Evolutionary conservation across 2,329 filamentous ascomycete genomes (phyloP), one percentile per base, ranked within the genome.

Genomic region (Epichloe elymi): DNA sequence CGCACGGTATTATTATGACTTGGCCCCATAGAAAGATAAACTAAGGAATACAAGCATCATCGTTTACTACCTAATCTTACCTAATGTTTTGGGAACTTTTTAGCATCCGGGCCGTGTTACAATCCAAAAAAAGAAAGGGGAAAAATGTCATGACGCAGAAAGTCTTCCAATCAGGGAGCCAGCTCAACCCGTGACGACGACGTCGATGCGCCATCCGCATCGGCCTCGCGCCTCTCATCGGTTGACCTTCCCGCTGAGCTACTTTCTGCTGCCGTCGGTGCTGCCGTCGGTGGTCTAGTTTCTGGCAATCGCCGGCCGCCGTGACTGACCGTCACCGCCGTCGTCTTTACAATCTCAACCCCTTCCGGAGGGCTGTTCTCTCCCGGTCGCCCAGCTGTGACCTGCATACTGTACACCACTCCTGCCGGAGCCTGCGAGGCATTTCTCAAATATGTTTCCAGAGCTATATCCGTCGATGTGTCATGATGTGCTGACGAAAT

Each of bases 301-400:
- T 36, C 23, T 12, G 46, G 14, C 26, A 33, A 35, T 20, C 20
- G 15, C 19, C 38, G 40, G 5, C n/a, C 38, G 19, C 19, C 47
- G 26, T 20, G 51, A 23, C 51, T 45, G 37, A 53, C 39, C 2
- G 44, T 48, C 3, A 53, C 51, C 12, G 48, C 51, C 4, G 48
- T 53, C 1, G 39, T 51, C 48, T 50, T 48, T 33, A 50, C 39
- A 5, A 53, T 38, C 14, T 53, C 48, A 10, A 42, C 17, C 19
- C 41, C 51, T 14, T 39, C 26, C 10, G 23, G 19, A 11, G 39
- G 44, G 15, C 36, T 46, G 17, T n/a, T 19, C 23, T 53, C 38
- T 39, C 26, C 14, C 6, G 17, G 38, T 26, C 20, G 44, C 17
- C 30, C 44, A n/a, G 44, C 35, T 15, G 14, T 50, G 17, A 51